phyloP scores from a whole-genome alignment of 305 asterid genomes.

The Vinca major region DNA sequence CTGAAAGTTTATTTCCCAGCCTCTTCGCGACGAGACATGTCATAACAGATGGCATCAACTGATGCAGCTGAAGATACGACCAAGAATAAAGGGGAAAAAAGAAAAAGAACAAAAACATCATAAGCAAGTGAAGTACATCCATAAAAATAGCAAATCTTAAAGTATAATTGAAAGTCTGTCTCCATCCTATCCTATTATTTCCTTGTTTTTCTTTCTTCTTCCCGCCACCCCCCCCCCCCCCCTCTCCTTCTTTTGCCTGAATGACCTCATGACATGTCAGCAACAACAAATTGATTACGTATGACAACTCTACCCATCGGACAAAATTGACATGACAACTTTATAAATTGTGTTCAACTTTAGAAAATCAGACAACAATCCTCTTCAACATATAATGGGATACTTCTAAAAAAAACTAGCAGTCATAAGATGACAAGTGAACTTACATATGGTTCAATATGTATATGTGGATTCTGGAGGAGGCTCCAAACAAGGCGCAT shows the following conservation, averaged over 20 bases:
- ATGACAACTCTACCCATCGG: not conserved
- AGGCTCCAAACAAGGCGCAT: constrained; percentile 98
- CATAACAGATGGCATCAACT: constrained; percentile 95
- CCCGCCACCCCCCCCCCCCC: too few relatives aligned
- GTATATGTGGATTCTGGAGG: constrained; percentile 85
- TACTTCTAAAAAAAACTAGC: constrained; percentile 2
- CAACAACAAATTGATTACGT: not conserved
- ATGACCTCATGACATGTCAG: not conserved
- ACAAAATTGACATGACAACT: not conserved
- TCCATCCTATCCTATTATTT: not conserved
- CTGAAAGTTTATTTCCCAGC: constrained; percentile 68
- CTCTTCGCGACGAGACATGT: constrained; percentile 90
- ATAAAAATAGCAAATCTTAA: not conserved
- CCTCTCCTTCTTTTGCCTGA: not conserved
- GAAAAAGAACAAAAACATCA: not conserved
- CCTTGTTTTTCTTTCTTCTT: not conserved
- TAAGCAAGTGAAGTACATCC: not conserved
- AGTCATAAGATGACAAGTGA: constrained; percentile 6
- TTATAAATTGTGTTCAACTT: not conserved
- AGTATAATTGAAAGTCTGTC: not conserved
- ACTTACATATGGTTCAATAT: constrained; percentile 92
- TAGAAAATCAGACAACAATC: not conserved
- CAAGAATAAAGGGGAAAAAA: constrained; percentile 14
- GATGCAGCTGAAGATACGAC: constrained; percentile 57
- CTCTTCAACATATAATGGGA: not conserved